Evolutionary conservation across 768 basidiomycete species (phyloP), one percentile per base, ranked within the genome.

Genomic region (Phaffia australis): DNA sequence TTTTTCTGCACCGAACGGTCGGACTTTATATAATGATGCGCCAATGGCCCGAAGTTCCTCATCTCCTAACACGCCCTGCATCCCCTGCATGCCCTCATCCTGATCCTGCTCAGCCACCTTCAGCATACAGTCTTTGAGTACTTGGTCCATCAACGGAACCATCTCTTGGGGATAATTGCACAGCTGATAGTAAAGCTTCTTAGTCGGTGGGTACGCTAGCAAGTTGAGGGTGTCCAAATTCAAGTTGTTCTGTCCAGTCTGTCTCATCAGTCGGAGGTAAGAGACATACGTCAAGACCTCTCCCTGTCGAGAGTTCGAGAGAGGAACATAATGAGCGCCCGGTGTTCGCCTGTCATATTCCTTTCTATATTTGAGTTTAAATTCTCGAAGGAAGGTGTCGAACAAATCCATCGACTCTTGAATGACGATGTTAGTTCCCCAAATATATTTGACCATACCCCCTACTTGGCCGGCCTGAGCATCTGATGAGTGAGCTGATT

Each of bases 111-210:
- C 89, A 0, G 88, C 89, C 52, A 87, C 74, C 71, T 90, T 88
- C 61, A 97, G 77, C 87, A 97, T 88, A 59, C 88, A 79, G 73
- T 97, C 94, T 77, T 93, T 92, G 71, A 98, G 78, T 0, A 91
- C 86, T 72, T 94, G 89, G 80, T 99, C 95, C 87, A 97, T 92
- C 27, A 89, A 89, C 1, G 95, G 94, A 57, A 99, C 82, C 56
- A 97, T 86, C 80, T 99, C 95, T 76, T 98, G 93, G 0, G 95
- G 95, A 76, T 95, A 98, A 73, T 90, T 92, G 69, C 85, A 76
- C 4, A 99, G 82, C 74, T 95, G 91, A 23, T 79, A 79, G 73
- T 89, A 83, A 19, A 99, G 79, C 75, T 91, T 95, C 73, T 83
- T 85, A 66, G 84, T 84, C 15, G 86, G 84, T 0, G 90, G 88